A percentile compares a stretch with the other conserved stretches of the same genome.
phyloP scores from a whole-genome alignment of 2,329 filamentous ascomycete species.

The Aspergillus aculeatinus region DNA sequence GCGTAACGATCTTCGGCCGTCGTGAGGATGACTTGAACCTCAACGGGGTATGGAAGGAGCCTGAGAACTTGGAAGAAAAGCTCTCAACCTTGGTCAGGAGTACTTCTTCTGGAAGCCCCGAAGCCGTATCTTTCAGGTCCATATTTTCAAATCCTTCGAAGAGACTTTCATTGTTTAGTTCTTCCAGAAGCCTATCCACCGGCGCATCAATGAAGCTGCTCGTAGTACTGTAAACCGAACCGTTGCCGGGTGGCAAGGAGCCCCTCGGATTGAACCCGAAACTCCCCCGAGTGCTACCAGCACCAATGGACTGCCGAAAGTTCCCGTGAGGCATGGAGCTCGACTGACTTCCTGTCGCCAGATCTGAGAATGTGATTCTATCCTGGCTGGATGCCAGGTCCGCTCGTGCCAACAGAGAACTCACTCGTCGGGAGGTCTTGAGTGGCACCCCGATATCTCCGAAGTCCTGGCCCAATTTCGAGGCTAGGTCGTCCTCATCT shows the following conservation, averaged over 20 bases:
- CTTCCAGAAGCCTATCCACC: constrained; percentile 68
- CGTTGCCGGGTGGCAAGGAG: constrained; percentile 55
- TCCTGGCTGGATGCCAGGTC: constrained; percentile 86
- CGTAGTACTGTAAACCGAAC: constrained; percentile 49
- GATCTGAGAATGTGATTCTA: constrained; percentile 74
- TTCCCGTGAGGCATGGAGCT: constrained; percentile 43
- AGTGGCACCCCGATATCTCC: constrained; percentile 53
- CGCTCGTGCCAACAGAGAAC: constrained; percentile 82
- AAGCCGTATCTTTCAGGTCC: constrained; percentile 70
- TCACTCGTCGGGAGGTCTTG: constrained; percentile 75
- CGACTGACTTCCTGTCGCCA: constrained; percentile 50
- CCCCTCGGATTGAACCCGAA: constrained; percentile 53
- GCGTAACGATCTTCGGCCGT: constrained; percentile 59
- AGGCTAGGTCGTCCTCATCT: constrained; percentile 62
- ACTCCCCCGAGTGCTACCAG: constrained; percentile 63
- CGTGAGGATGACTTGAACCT: constrained; percentile 25
- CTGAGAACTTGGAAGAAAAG: constrained; percentile 56
- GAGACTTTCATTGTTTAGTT: constrained; percentile 61
- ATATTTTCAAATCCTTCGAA: constrained; percentile 70
- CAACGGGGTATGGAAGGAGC: constrained; percentile 28
- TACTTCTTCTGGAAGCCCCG: constrained; percentile 71
- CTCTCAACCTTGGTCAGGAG: constrained; percentile 69
- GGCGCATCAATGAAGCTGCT: constrained; percentile 68
- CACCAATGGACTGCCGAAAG: constrained; percentile 71
- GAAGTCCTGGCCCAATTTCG: constrained; percentile 69